Base-by-base conservation (phyloP, 768 basidiomycete species). In the Daedaleopsis nitida region DNA sequence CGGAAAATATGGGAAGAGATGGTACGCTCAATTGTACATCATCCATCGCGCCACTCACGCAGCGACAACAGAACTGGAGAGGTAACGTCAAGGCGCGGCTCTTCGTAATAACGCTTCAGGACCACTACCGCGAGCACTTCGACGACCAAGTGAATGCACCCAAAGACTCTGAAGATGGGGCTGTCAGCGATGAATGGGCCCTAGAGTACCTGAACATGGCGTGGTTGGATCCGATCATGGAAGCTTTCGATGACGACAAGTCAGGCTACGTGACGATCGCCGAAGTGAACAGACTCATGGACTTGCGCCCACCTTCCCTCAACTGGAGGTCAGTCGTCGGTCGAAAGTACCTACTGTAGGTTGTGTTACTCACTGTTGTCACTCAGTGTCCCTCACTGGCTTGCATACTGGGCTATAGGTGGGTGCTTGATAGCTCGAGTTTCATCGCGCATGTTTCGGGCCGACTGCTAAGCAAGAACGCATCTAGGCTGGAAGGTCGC, bases 1-100 rank as follows among this genome's bases (percentile, higher is more conserved):
- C 76, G 74, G 59, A 69, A 66, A 3, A 72, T 84, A 0, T 84
- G 83, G 83, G 80, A 80, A 67, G 80, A 81, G n/a, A 83, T 83
- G 81, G 83, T 82, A 35, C 1, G 74, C 61, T 1, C 5, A 17
- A 11, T 4, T 16, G 9, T 16, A 7, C 38, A 34, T 11, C 13
- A n/a, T 23, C 51, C 23, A n/a, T 52, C 1, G 19, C 37, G 24
- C 24, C 13, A 14, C 19, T 21, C 4, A 14, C 14, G 11, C 12
- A 21, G n/a, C n/a, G 11, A 11, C 37, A 83, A 80, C 75, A 75
- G 9, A 17, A 37, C n/a, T 84, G 83, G 83, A 78, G 78, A 68
- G 77, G 81, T 8, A 83, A 76, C 62, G 83, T 84, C 34, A 81
- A 84, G 64, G 80, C 82, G 0, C 71, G 76, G 1, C 78, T 80